phyloP scores from a whole-genome alignment of 306 rosid genomes.

The Medicago arabica region DNA sequence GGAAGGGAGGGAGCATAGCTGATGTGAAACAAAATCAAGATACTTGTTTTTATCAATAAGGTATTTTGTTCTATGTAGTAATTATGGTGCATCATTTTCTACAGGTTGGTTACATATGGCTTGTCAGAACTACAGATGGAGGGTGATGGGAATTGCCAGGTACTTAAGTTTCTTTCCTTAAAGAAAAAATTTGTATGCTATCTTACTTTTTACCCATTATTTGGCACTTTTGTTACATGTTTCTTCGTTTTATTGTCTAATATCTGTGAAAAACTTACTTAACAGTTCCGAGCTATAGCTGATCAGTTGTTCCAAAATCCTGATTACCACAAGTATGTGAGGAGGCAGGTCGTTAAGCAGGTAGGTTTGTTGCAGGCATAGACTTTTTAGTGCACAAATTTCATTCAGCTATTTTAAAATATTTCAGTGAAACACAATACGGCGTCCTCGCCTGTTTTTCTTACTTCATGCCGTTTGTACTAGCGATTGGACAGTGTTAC shows the following conservation, averaged over 20 bases:
- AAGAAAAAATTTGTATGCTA: slow-evolving; percentile 7
- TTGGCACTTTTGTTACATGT: slow-evolving; percentile 6
- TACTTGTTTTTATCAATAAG: background rate
- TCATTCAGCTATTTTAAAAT: slow-evolving; percentile 31
- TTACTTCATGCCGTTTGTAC: background rate
- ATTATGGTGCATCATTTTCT: slow-evolving; percentile 36
- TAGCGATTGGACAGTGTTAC: slow-evolving; percentile 13
- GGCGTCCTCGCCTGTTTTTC: background rate
- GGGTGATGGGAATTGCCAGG: slow-evolving; percentile 99
- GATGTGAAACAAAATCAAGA: slow-evolving; percentile 6
- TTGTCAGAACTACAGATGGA: slow-evolving; percentile 89
- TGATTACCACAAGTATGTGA: slow-evolving; percentile 92
- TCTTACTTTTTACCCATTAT: slow-evolving; percentile 27
- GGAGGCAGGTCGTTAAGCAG: slow-evolving; percentile 92
- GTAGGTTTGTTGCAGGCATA: slow-evolving; percentile 48
- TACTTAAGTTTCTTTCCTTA: slow-evolving; percentile 30
- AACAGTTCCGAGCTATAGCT: slow-evolving; percentile 96
- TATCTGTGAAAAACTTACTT: slow-evolving; percentile 37
- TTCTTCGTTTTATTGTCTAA: slow-evolving; percentile 35
- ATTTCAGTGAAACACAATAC: background rate
- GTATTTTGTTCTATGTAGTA: slow-evolving; percentile 36
- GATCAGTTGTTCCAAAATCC: slow-evolving; percentile 89
- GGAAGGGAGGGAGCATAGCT: background rate
- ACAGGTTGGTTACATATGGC: slow-evolving; percentile 84
- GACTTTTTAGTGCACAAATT: slow-evolving; percentile 34